Percentiles rank a stretch among this genome's conserved stretches.
These are phyloP conservation scores for Serendipita vermifera DNA, from an alignment of 768 basidiomycete species.

Conservation along the genomic window DNA sequence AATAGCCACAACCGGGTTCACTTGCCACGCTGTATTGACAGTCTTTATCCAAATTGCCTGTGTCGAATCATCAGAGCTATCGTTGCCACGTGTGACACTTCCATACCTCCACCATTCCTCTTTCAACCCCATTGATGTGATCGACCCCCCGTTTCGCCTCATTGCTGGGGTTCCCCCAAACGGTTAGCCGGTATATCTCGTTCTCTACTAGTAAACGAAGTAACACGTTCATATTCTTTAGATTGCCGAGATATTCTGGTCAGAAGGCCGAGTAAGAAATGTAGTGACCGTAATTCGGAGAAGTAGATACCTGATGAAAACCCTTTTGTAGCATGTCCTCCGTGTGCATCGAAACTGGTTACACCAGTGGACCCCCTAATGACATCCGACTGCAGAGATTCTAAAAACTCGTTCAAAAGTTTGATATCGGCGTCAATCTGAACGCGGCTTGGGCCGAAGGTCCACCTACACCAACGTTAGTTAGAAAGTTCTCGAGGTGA, in stretches of 20 bases:
- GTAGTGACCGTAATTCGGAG: background rate
- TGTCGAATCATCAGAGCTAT: slow-evolving; percentile 12
- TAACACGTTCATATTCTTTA: slow-evolving; percentile 58
- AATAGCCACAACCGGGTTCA: slow-evolving; percentile 72
- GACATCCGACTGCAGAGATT: slow-evolving; percentile 60
- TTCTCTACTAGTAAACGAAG: slow-evolving; percentile 80
- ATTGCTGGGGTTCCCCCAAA: slow-evolving; percentile 82
- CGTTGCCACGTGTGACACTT: background rate
- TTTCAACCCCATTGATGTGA: slow-evolving; percentile 41
- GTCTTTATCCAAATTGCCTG: slow-evolving; percentile 55
- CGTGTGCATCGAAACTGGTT: slow-evolving; percentile 24
- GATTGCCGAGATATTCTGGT: slow-evolving; percentile 43
- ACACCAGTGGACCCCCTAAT: slow-evolving; percentile 37
- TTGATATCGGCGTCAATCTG: slow-evolving; percentile 84
- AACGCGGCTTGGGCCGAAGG: slow-evolving; percentile 85
- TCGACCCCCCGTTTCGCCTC: slow-evolving; percentile 59
- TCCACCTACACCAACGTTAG: slow-evolving; percentile 49
- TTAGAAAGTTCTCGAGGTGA: background rate
- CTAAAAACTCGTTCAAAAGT: slow-evolving; percentile 71
- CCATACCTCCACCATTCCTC: slow-evolving; percentile 49
- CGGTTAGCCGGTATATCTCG: slow-evolving; percentile 71
- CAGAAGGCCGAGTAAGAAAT: slow-evolving; percentile 16
- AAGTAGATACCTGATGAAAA: background rate
- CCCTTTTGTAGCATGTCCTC: slow-evolving; percentile 47
- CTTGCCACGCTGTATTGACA: slow-evolving; percentile 64